Evolutionary conservation across 2,329 filamentous ascomycete species (phyloP).

Genomic region (Chaetomiaceae sp.): DNA sequence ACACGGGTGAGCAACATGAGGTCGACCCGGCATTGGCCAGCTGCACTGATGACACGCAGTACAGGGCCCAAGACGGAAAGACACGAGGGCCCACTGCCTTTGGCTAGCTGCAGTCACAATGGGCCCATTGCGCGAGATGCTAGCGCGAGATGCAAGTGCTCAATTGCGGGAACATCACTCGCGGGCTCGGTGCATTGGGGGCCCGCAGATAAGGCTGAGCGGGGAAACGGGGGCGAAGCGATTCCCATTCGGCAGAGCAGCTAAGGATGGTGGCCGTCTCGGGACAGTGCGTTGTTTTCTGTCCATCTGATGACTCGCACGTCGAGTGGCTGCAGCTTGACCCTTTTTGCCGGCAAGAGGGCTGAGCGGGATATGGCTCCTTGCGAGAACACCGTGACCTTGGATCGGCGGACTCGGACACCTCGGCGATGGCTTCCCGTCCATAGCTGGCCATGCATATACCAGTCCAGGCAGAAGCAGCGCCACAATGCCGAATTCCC

Average conservation of each 20-base stretch:
- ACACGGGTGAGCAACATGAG: slow-evolving; percentile 18
- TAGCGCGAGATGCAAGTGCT: slow-evolving; percentile 23
- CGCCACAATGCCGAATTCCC: not conserved
- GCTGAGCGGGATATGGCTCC: not conserved
- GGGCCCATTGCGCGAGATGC: slow-evolving; percentile 15
- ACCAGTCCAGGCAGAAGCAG: not conserved
- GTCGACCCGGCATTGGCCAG: slow-evolving; percentile 18
- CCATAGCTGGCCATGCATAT: not conserved
- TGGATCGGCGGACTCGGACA: not conserved
- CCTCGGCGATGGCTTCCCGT: not conserved
- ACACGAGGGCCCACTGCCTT: slow-evolving; percentile 10
- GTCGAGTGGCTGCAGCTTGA: not conserved
- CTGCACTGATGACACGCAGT: slow-evolving; percentile 24
- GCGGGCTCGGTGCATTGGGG: not conserved
- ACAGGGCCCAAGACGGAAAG: slow-evolving; percentile 15
- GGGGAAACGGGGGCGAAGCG: slow-evolving; percentile 7
- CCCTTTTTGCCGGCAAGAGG: not conserved
- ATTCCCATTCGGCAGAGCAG: slow-evolving; percentile 5
- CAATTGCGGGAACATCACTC: slow-evolving; percentile 23
- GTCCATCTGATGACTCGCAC: not conserved
- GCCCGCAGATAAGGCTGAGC: slow-evolving; percentile 21
- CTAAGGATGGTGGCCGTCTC: not conserved
- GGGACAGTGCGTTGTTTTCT: not conserved
- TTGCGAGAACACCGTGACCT: not conserved
- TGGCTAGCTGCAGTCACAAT: slow-evolving; percentile 13